Evolutionary conservation across 495 filamentous ascomycete genomes (phyloP), one percentile per base, ranked within the genome.

Genomic region (Tetracladium setigerum): DNA sequence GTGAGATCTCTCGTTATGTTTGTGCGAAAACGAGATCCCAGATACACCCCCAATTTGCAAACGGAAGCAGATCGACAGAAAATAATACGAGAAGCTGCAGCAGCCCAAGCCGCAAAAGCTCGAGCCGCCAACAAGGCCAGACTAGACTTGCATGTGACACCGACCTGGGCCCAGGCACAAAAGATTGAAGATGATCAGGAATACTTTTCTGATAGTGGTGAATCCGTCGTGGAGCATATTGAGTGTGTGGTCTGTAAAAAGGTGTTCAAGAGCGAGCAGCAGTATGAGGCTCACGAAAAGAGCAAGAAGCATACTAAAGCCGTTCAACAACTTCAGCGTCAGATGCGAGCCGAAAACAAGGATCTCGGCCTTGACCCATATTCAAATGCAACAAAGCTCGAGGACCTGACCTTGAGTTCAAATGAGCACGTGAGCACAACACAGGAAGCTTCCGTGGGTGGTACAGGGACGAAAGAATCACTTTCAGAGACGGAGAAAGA

Each of bases 251-350:
- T 86, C 16, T 99, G 92, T 61, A 75, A 78, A 57, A 99, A 99
- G 66, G 83, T 56, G 2, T 99, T 97, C 72, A 95, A 94, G 61
- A 95, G 89, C 47, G 83, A 95, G 59, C 86, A 85, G 54, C 92
- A 96, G 55, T 91, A 81, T 50, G 81, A 90, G 59, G 80, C 85
- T n/a, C 92, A 99, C 58, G 91, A 97, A 67, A 86, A 83, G 64
- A 95, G 89, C 68, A 97, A 95, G 60, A 97, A 96, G 61, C 92
- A 99, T 58, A 57, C 80, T 37, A 95, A 94, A 59, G 84, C 86
- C 3, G 75, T 95, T 5, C 79, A 87, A 50, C 77, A 87, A 51
- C 62, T 99, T 31, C 78, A 76, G 55, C 72, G 79, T 56, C 81
- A 91, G 63, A 96, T 99, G 91, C 74, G 69, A 53, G 76, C 80